Percentiles rank a stretch among this genome's conserved stretches.
Evolutionary conservation across 352 stramenopile genomes (phyloP).

Genomic region (Peronospora destructor): DNA sequence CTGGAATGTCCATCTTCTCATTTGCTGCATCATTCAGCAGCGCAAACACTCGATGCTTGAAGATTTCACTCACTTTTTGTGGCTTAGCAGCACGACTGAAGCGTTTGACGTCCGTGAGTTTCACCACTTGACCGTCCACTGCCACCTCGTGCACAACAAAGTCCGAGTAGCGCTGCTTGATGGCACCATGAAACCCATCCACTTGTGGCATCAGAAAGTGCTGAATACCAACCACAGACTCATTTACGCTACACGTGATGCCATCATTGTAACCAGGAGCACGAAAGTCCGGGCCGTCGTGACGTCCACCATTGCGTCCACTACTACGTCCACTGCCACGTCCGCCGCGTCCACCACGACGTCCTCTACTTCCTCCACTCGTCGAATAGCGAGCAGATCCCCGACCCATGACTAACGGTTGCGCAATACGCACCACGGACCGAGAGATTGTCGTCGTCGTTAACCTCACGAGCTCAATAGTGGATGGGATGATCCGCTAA

Average conservation of each 20-base stretch:
- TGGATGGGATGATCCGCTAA: slow-evolving; percentile 3
- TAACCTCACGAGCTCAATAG: background rate
- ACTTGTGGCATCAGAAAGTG: slow-evolving; percentile 56
- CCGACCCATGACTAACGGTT: slow-evolving; percentile 20
- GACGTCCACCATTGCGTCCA: slow-evolving; percentile 10
- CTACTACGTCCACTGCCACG: slow-evolving; percentile 20
- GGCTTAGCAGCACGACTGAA: slow-evolving; percentile 37
- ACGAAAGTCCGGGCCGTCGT: slow-evolving; percentile 41
- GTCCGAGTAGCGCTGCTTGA: slow-evolving; percentile 89
- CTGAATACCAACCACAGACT: slow-evolving; percentile 67
- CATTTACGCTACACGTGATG: slow-evolving; percentile 64
- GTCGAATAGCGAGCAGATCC: slow-evolving; percentile 22
- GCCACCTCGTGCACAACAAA: slow-evolving; percentile 88
- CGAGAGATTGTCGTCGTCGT: slow-evolving; percentile 14
- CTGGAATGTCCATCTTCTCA: slow-evolving; percentile 29
- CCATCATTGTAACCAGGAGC: slow-evolving; percentile 67
- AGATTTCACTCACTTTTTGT: slow-evolving; percentile 67
- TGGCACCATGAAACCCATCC: slow-evolving; percentile 71
- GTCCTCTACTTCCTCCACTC: slow-evolving; percentile 8
- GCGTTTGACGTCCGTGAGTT: slow-evolving; percentile 56
- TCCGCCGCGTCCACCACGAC: slow-evolving; percentile 7
- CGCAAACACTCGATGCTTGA: slow-evolving; percentile 66
- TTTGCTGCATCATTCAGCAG: slow-evolving; percentile 46
- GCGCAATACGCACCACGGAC: slow-evolving; percentile 8
- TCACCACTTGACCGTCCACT: slow-evolving; percentile 43